Base-by-base conservation (phyloP, 148 eudicot genomes). In the Diospyros kaki region DNA sequence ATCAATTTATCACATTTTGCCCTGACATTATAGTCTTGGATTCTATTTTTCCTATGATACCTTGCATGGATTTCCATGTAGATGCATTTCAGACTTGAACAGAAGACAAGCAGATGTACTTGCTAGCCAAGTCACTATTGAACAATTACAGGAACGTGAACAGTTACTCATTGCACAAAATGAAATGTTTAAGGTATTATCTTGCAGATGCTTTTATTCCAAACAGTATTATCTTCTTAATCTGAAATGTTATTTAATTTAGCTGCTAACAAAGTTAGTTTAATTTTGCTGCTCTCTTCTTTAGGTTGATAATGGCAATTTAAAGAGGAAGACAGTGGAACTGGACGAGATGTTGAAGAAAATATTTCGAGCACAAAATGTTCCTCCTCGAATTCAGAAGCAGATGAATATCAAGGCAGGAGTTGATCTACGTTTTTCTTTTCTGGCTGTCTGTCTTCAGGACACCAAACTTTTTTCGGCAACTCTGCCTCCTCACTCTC, bases 141-240 rank as follows among this genome's bases (percentile, higher is more conserved):
- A 85, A 77, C 88, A 87, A 68, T 64, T 85, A 58, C 81, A 80
- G 73, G 87, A 85, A 64, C 81, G 87, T 10, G 93, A 78, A 71
- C 90, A 87, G 83, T 76, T 86, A 79, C 78, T 89, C 66, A 75
- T 75, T 12, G 81, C 89, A 51, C 89, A 87, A 75, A 89, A 89
- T 80, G 86, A 89, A 66, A 81, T 89, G 90, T 72, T 89, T 51
- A 89, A 89, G 89, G 90, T 87, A 56, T 53, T 66, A 12, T 5
- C 44, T 48, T 18, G 58, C 50, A 39, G 14, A 40, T 6, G 4
- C 72, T 39, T 48, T 68, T 61, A 59, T 12, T 3, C 54, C 46
- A 12, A 40, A 53, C 28, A 40, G 10, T 15, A 13, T 2, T 55
- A 40, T 55, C 42, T 43, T 52, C 60, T 62, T 43, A 64, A 60